Base-by-base conservation (phyloP, 306 rosid species). In the Prunus mume region DNA sequence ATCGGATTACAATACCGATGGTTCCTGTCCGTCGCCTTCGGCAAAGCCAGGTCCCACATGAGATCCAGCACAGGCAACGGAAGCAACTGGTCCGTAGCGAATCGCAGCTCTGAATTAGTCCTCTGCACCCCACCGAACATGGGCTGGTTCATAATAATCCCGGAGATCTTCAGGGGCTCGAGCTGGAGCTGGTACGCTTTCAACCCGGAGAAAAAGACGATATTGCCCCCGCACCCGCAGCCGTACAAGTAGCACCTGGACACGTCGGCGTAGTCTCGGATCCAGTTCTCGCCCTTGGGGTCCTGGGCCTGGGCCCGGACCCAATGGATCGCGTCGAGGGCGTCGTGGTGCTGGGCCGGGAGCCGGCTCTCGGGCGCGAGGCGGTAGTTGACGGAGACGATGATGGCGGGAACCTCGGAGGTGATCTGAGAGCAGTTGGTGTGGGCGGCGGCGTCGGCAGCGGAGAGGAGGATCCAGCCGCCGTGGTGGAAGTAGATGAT, bases 1-100 rank as follows among this genome's bases (percentile, higher is more conserved):
- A 78, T 69, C 0, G 98, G 98, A 76, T 86, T 90, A n/a, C 94
- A 83, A 51, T 87, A 93, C 45, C 91, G 66, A 13, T 89, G 96
- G 73, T 90, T 89, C 51, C 91, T 86, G 38, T 82, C 77, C 0
- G 77, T 79, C 0, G 83, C 83, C 10, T 69, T 75, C 0, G 96
- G 96, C 78, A 93, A 65, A 11, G 69, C 84, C 22, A 90, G 18
- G 0, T 80, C 77, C 98, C 96, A 93, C 87, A 86, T 47, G 49
- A 93, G 47, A 82, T 93, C 98, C 57, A 86, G 41, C n/a, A 77
- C 97, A 1, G 93, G 88, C 61, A 90, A 73, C 0, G 96, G 96
- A 25, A 87, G 19, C 1, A 69, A 15, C 62, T 86, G 85, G 34
- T 93, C 93, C n/a, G 92, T 54, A 0, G 93, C 88, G 2, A 47